Evolutionary conservation across 768 basidiomycete species (phyloP), one percentile per base, ranked within the genome.

Genomic region (Hydnum rufescens): DNA sequence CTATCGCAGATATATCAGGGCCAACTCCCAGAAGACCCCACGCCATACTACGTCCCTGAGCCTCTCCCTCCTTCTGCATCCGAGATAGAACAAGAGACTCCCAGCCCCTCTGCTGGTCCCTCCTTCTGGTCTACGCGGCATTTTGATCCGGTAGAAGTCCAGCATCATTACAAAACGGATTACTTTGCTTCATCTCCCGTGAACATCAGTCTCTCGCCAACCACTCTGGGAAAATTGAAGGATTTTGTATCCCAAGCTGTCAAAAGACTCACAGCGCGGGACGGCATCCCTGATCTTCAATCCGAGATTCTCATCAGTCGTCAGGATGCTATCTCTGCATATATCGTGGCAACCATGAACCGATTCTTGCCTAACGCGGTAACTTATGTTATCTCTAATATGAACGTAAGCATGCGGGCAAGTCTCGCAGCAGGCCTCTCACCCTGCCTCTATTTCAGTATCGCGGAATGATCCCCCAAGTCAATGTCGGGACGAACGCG

Each of bases 401-500:
- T n/a, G n/a, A n/a, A n/a, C n/a, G n/a, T n/a, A n/a, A n/a, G n/a
- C n/a, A n/a, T n/a, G n/a, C n/a, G n/a, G n/a, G n/a, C n/a, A n/a
- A n/a, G n/a, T n/a, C n/a, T n/a, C n/a, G n/a, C n/a, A n/a, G n/a
- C n/a, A n/a, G n/a, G n/a, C n/a, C n/a, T n/a, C n/a, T n/a, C n/a
- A n/a, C n/a, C n/a, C n/a, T n/a, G n/a, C n/a, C n/a, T n/a, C n/a
- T n/a, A n/a, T n/a, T n/a, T n/a, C n/a, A n/a, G n/a, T n/a, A n/a
- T n/a, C n/a, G n/a, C n/a, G n/a, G n/a, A n/a, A n/a, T n/a, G n/a
- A n/a, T n/a, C n/a, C n/a, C n/a, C n/a, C n/a, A n/a, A n/a, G n/a
- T n/a, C n/a, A n/a, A 39, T 39, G 53, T 31, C 28, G 19, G 29
- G n/a, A 13, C 52, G 44, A 25, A 54, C 52, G 25, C 39, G n/a